phyloP scores from a whole-genome alignment of 305 asterid genomes.

The Ilex paraguariensis region DNA sequence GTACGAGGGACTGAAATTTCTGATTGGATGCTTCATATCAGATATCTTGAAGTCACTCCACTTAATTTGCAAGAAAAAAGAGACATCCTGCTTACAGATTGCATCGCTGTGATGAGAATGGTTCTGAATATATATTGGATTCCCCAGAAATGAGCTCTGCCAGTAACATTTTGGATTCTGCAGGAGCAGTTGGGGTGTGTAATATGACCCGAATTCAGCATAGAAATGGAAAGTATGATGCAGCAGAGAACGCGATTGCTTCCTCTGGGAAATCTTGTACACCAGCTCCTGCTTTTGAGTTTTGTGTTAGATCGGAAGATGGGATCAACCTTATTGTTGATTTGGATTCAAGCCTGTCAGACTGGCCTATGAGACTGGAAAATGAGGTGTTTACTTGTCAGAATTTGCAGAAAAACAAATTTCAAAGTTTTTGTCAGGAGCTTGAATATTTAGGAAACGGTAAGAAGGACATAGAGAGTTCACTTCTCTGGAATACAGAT shows the following conservation, averaged over 20 bases:
- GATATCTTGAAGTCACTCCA: neutral
- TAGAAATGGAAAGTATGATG: neutral
- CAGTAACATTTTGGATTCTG: neutral
- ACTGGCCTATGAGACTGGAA: slow-evolving; percentile 21
- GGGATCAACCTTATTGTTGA: slow-evolving; percentile 32
- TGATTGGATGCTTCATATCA: too few relatives aligned
- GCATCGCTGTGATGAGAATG: neutral
- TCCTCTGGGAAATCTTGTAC: slow-evolving; percentile 9
- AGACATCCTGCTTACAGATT: neutral
- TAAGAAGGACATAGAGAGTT: slow-evolving; percentile 8
- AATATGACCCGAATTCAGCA: neutral
- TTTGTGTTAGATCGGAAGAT: slow-evolving; percentile 27
- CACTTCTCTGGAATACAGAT: slow-evolving; percentile 12
- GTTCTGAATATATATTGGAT: neutral
- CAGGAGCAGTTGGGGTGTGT: neutral
- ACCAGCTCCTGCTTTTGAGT: slow-evolving; percentile 24
- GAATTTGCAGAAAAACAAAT: slow-evolving; percentile 13
- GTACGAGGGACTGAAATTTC: too few relatives aligned
- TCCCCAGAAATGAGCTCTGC: neutral
- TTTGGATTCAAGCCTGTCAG: slow-evolving; percentile 22
- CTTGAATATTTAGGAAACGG: slow-evolving; percentile 19
- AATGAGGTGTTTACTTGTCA: slow-evolving; percentile 18
- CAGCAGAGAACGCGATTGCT: slow-evolving; percentile 5
- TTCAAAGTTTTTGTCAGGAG: slow-evolving; percentile 31
- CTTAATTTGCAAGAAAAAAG: neutral